These are phyloP conservation scores for Fusarium luffae DNA, from an alignment of 2,329 filamentous ascomycete genomes.

Conservation along the genomic window DNA sequence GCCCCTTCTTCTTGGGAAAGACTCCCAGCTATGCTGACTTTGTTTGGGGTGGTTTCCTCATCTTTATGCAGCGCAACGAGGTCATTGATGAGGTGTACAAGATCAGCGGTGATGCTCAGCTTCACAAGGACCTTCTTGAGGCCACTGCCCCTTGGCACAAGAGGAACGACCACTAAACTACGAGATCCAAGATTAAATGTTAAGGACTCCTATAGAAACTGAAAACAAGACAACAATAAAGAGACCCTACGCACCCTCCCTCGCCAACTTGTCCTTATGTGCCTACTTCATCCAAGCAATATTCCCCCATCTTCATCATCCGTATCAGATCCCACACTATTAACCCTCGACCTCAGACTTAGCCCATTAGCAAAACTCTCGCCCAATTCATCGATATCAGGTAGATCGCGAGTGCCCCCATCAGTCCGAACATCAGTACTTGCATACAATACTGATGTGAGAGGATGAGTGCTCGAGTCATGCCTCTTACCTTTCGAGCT, in stretches of 20 bases:
- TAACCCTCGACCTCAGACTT: neutral
- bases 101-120: slow-evolving; percentile 51
- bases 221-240: neutral
- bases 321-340: slow-evolving; percentile 8
- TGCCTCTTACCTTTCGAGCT: slow-evolving; percentile 43
- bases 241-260: neutral
- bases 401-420: slow-evolving; percentile 5
- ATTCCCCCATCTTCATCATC: slow-evolving; percentile 37
- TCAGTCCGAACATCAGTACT: slow-evolving; percentile 25
- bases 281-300: neutral
- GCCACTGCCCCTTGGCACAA: slow-evolving; percentile 55
- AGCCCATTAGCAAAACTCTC: slow-evolving; percentile 22
- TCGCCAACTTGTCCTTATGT: neutral
- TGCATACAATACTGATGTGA: slow-evolving; percentile 9
- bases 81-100: slow-evolving; percentile 51
- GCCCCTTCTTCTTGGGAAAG: slow-evolving; percentile 70
- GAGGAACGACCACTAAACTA: slow-evolving; percentile 51
- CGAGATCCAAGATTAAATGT: neutral
- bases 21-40: slow-evolving; percentile 68
- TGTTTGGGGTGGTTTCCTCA: slow-evolving; percentile 61
- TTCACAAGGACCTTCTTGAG: slow-evolving; percentile 55
- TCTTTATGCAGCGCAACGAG: slow-evolving; percentile 54
- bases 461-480: slow-evolving; percentile 48
- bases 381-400: slow-evolving; percentile 29
- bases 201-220: neutral